Evolutionary conservation across 108 stramenopile species (phyloP).

Genomic region (Hondaea fermentalgiana): DNA sequence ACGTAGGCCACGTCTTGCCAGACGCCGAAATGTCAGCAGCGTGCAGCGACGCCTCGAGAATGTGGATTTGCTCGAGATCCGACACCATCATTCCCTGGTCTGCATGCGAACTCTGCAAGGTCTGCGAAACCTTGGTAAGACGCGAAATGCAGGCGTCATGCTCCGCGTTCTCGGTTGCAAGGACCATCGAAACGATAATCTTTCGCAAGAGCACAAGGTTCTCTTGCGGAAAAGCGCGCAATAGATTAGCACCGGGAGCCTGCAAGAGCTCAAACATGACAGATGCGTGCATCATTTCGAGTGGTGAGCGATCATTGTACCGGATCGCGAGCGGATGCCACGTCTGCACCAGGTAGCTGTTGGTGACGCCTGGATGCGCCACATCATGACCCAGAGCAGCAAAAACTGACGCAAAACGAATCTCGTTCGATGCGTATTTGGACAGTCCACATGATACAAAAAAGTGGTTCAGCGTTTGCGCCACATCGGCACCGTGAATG

Average conservation of each 20-base stretch:
- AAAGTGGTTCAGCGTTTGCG: conserved; percentile 6
- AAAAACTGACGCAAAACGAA: conserved; percentile 19
- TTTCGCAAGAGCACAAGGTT: not conserved
- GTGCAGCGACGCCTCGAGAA: conserved; percentile 20
- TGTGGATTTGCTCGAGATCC: not conserved
- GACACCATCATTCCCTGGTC: not conserved
- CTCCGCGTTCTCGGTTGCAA: conserved; percentile 23
- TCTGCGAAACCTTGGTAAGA: conserved; percentile 6
- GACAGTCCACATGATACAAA: not conserved
- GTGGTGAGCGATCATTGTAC: conserved; percentile 32
- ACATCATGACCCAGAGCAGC: conserved; percentile 34
- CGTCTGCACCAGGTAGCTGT: conserved; percentile 32
- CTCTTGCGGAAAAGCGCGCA: not conserved
- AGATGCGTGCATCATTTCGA: conserved; percentile 39
- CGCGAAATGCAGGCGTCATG: not conserved
- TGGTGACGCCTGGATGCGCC: conserved; percentile 35
- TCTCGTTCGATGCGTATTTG: not conserved
- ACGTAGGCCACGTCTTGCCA: conserved; percentile 12
- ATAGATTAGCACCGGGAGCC: not conserved
- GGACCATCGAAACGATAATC: not conserved
- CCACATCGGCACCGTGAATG: conserved; percentile 22
- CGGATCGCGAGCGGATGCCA: conserved; percentile 28
- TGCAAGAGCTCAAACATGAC: conserved; percentile 20
- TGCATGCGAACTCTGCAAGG: not conserved
- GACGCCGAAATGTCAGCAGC: conserved; percentile 35